Percentiles rank a stretch among this genome's conserved stretches.
Evolutionary conservation across 108 stramenopile genomes (phyloP).

Genomic region (Cyclotella atomus): DNA sequence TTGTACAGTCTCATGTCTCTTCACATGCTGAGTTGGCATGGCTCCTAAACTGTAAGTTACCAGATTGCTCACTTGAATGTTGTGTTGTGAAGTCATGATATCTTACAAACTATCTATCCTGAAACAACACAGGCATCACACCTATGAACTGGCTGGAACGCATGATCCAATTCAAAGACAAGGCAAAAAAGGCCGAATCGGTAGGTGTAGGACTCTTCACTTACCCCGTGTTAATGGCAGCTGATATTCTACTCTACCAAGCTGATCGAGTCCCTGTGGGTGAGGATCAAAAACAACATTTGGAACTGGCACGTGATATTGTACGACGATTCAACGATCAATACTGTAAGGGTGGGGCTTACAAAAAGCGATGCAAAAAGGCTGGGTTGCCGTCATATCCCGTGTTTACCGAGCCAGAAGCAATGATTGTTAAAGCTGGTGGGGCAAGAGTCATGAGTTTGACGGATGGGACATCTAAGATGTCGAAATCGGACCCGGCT

Average conservation of each 20-base stretch:
- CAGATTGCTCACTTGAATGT: no score
- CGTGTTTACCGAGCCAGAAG: constrained; percentile 91
- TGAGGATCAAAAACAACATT: constrained; percentile 98
- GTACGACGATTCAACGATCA: constrained; percentile 94
- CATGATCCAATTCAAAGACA: constrained; percentile 99
- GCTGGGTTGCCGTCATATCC: constrained; percentile 82
- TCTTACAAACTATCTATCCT: no score
- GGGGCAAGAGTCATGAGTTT: constrained; percentile 98
- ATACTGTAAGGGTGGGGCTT: constrained; percentile 88
- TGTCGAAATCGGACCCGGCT: constrained; percentile 96
- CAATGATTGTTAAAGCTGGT: constrained; percentile 95
- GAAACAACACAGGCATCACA: no score
- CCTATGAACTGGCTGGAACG: constrained; percentile 99
- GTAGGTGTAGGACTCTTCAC: constrained; percentile 95
- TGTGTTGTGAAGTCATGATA: no score
- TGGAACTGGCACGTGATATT: constrained; percentile 98
- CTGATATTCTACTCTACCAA: constrained; percentile 98
- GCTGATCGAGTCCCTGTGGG: constrained; percentile 98
- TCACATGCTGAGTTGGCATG: constrained; percentile 98
- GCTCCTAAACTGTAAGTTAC: constrained; percentile 98
- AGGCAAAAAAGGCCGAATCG: constrained; percentile 91
- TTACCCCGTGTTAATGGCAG: constrained; percentile 99
- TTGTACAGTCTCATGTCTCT: constrained; percentile 95
- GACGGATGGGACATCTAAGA: constrained; percentile 95
- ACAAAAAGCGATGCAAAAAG: constrained; percentile 86